A percentile compares a stretch with the other conserved stretches of the same genome.
These are phyloP conservation scores for Elongisporangium anandrum DNA, from an alignment of 352 stramenopile genomes.

Conservation along the genomic window DNA sequence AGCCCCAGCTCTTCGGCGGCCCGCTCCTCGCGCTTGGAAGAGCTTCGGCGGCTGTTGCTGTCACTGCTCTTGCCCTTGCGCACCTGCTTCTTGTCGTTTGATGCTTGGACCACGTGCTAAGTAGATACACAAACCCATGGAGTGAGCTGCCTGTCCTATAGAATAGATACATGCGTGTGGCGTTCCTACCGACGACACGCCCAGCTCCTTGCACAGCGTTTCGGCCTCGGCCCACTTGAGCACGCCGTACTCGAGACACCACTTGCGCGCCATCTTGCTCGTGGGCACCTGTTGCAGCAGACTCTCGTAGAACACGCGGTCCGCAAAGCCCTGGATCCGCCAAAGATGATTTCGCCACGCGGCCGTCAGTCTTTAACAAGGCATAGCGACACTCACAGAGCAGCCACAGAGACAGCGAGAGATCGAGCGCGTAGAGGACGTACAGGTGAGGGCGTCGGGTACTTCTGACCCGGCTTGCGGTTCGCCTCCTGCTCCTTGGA, in stretches of 20 bases:
- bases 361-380: not conserved
- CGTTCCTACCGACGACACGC: constrained; percentile 48
- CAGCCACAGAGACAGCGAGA: not conserved
- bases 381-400: not conserved
- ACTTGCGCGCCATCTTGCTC: constrained; percentile 87
- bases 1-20: constrained; percentile 59
- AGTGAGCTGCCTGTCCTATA: constrained; percentile 2
- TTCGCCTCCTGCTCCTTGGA: constrained; percentile 88
- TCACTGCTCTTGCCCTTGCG: constrained; percentile 17
- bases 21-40: constrained; percentile 36
- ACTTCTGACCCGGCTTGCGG: constrained; percentile 85
- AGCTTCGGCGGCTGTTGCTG: constrained; percentile 15
- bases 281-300: constrained; percentile 79
- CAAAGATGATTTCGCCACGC: not conserved
- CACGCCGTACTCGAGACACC: constrained; percentile 88
- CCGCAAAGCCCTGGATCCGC: constrained; percentile 64
- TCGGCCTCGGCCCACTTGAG: constrained; percentile 85
- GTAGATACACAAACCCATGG: not conserved
- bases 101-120: constrained; percentile 64
- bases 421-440: constrained; percentile 6
- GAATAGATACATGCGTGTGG: constrained; percentile 3
- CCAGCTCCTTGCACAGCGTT: constrained; percentile 70
- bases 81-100: constrained; percentile 29
- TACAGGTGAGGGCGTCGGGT: constrained; percentile 80
- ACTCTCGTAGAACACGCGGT: constrained; percentile 90